These are phyloP conservation scores for Hanseniaspora vineae DNA, from an alignment of 805 yeast genomes.

Conservation along the genomic window DNA sequence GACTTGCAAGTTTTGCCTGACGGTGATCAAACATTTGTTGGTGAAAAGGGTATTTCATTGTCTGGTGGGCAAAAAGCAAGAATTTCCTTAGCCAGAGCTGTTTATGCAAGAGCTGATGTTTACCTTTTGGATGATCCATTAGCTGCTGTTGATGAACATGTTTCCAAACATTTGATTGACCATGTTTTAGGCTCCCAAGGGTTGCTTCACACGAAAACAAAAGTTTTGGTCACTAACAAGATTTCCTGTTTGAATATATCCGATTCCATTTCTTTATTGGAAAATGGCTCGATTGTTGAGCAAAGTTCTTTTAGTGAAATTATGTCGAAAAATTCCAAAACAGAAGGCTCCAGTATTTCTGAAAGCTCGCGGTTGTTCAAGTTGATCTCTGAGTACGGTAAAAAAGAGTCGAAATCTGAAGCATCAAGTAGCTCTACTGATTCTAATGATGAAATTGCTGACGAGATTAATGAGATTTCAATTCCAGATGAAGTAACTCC, in stretches of 20 bases:
- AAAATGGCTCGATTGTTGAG: conserved; percentile 55
- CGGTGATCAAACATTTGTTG: conserved; percentile 87
- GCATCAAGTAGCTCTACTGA: conserved; percentile 2
- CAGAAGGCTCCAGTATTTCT: conserved; percentile 9
- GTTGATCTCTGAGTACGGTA: conserved; percentile 53
- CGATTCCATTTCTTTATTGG: conserved; percentile 51
- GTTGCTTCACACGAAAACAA: conserved; percentile 58
- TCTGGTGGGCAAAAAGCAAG: conserved; percentile 98
- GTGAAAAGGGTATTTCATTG: conserved; percentile 92
- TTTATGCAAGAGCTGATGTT: conserved; percentile 86
- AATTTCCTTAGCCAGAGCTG: conserved; percentile 87
- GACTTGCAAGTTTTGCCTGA: conserved; percentile 74
- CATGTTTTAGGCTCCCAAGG: conserved; percentile 78
- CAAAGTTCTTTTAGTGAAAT: conserved; percentile 50
- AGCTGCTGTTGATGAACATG: conserved; percentile 97
- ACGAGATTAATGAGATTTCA: conserved; percentile 12
- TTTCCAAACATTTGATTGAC: conserved; percentile 71
- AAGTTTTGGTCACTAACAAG: conserved; percentile 75
- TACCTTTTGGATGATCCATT: conserved; percentile 85
- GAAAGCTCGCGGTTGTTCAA: conserved; percentile 37
- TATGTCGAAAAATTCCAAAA: conserved; percentile 10
- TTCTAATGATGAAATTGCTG: conserved; percentile 10
- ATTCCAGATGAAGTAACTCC: conserved; percentile 16
- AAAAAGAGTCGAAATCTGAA: conserved; percentile 12
- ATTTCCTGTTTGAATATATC: conserved; percentile 73